phyloP scores from a whole-genome alignment of 139 green algal species.

The Asterochloris erici region DNA sequence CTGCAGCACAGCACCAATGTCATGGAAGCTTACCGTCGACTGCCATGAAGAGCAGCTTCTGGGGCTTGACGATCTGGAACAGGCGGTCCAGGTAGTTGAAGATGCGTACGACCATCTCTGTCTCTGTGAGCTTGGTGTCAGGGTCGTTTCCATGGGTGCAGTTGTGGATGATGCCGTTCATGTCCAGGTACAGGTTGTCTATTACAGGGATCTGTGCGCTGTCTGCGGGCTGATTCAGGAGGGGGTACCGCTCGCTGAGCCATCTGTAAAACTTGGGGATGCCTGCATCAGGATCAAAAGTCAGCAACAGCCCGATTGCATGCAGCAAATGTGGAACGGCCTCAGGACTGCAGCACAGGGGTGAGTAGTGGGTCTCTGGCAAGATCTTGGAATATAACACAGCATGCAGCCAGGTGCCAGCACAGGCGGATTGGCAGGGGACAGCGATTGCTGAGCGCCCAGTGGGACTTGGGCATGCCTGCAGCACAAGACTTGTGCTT shows the following conservation, averaged over 20 bases:
- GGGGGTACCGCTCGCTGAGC: slow-evolving; percentile 92
- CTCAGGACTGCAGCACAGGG: no score
- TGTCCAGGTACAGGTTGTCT: slow-evolving; percentile 94
- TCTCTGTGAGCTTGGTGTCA: slow-evolving; percentile 71
- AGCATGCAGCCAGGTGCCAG: no score
- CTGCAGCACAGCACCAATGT: neutral
- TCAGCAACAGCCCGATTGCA: no score
- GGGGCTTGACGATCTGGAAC: slow-evolving; percentile 82
- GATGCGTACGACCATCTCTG: slow-evolving; percentile 87
- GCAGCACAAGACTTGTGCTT: no score
- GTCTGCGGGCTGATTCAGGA: slow-evolving; percentile 80
- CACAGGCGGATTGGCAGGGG: no score
- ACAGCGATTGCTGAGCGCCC: no score
- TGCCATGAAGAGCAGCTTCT: slow-evolving; percentile 90
- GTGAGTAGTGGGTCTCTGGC: no score
- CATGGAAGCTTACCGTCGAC: slow-evolving; percentile 73
- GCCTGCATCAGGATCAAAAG: slow-evolving; percentile 44
- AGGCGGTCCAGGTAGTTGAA: slow-evolving; percentile 92
- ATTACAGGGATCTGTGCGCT: slow-evolving; percentile 57
- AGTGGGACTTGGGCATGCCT: no score
- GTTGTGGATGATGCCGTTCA: slow-evolving; percentile 98
- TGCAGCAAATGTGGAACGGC: no score
- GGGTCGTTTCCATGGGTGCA: slow-evolving; percentile 88
- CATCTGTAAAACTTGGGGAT: slow-evolving; percentile 98
- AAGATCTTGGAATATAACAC: no score